Evolutionary conservation across 352 stramenopile genomes (phyloP).

Genomic region (Phytopythium montanum): DNA sequence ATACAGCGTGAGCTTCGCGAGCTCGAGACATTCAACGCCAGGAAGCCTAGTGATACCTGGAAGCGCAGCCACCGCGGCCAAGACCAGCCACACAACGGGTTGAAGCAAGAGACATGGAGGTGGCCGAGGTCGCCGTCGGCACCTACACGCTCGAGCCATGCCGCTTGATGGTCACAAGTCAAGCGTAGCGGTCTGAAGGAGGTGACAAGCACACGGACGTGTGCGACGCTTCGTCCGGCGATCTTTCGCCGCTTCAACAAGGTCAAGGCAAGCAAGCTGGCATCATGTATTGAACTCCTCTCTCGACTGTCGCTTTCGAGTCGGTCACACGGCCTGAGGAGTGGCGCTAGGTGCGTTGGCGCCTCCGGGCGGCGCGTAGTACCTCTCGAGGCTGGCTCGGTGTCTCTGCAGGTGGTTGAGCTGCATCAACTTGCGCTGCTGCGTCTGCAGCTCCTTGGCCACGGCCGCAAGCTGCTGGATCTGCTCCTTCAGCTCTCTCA

Average conservation of each 20-base stretch:
- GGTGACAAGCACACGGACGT: background rate
- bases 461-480: constrained; percentile 5
- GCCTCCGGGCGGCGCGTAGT: background rate
- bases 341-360: background rate
- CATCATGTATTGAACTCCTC: background rate
- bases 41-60: background rate
- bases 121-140: background rate
- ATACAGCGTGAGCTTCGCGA: too few relatives aligned
- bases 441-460: constrained; percentile 4
- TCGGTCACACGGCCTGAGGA: constrained; percentile 3
- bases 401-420: background rate
- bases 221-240: background rate
- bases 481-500: constrained; percentile 3
- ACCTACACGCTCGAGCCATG: background rate
- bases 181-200: background rate
- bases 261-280: too few relatives aligned
- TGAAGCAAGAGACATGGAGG: background rate
- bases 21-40: constrained; percentile 2
- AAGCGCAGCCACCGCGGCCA: background rate
- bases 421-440: constrained; percentile 7
- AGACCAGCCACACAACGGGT: background rate
- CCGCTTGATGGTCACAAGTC: background rate
- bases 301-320: too few relatives aligned
- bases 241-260: background rate
- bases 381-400: constrained; percentile 5